A percentile compares a stretch with the other conserved stretches of the same genome.
Conservation (phyloP, 2,329 filamentous ascomycete genomes). For the Ascochyta lentis region DNA sequence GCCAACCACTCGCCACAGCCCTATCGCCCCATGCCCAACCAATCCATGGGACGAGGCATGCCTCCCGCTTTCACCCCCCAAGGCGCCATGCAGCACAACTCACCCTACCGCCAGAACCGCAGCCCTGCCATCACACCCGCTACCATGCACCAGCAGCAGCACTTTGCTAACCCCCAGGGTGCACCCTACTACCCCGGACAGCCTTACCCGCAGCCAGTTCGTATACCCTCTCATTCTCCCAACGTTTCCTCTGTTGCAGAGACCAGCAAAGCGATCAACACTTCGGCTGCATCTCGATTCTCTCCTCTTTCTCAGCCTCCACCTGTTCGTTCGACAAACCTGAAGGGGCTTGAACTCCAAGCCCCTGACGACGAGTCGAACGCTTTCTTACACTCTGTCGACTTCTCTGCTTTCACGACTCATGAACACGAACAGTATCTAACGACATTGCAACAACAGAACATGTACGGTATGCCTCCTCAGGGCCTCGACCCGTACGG, state of each 20-base stretch:
- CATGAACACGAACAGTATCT: conserved; percentile 77
- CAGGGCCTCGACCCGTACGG: conserved; percentile 51
- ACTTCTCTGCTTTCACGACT: conserved; percentile 70
- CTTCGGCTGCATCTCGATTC: conserved; percentile 21
- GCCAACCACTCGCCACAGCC: conserved; percentile 58
- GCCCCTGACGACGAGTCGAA: conserved; percentile 27
- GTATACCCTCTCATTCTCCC: conserved; percentile 56
- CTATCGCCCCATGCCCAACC: conserved; percentile 60
- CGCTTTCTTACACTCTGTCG: conserved; percentile 35
- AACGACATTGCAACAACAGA: conserved; percentile 70
- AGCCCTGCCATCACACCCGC: conserved; percentile 65
- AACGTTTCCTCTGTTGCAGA: conserved; percentile 19
- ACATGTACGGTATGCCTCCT: conserved; percentile 64
- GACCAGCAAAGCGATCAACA: conserved; percentile 28
- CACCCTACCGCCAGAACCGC: conserved; percentile 63
- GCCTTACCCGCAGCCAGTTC: conserved; percentile 67
- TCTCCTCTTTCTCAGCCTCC: conserved; percentile 20
- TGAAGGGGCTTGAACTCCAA: conserved; percentile 25
- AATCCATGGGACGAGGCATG: conserved; percentile 60
- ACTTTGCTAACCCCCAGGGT: conserved; percentile 58
- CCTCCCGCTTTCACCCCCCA: conserved; percentile 59
- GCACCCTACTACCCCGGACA: conserved; percentile 69
- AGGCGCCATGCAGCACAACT: conserved; percentile 63
- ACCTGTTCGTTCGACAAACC: conserved; percentile 20
- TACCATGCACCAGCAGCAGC: conserved; percentile 70